phyloP scores from a whole-genome alignment of 2,329 filamentous ascomycete species.

The Dactylellina haptotyla region DNA sequence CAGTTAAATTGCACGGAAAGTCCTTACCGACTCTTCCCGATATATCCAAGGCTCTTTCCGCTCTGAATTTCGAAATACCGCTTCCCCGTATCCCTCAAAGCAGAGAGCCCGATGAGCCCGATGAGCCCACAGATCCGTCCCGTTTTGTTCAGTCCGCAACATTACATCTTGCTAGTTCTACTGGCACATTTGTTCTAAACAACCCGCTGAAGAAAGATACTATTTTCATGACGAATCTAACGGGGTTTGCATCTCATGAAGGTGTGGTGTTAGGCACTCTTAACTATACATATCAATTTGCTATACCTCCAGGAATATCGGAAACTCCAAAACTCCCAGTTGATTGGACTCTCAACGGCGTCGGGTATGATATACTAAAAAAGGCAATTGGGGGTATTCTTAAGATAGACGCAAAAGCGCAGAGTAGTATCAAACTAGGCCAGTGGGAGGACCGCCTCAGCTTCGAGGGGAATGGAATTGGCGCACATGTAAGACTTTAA shows the following conservation, averaged over 20 bases:
- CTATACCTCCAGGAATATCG: constrained; percentile 75
- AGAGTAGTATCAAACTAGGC: constrained; percentile 78
- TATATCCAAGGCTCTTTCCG: constrained; percentile 77
- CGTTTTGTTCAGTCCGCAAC: constrained; percentile 87
- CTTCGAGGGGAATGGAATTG: constrained; percentile 72
- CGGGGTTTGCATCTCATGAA: constrained; percentile 87
- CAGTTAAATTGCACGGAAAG: constrained; percentile 74
- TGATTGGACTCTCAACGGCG: constrained; percentile 76
- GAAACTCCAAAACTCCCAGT: constrained; percentile 82
- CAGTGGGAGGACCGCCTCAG: constrained; percentile 66
- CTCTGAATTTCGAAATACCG: constrained; percentile 75
- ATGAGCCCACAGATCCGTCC: constrained; percentile 4
- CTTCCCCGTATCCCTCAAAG: constrained; percentile 74
- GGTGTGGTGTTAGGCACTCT: constrained; percentile 83
- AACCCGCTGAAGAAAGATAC: constrained; percentile 80
- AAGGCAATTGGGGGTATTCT: constrained; percentile 82
- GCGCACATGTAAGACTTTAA: constrained; percentile 70
- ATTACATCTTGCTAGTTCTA: constrained; percentile 86
- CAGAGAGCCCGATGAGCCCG: constrained; percentile 61
- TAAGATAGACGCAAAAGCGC: constrained; percentile 79
- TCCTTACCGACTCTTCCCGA: constrained; percentile 79
- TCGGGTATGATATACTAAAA: constrained; percentile 83
- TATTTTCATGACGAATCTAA: constrained; percentile 79
- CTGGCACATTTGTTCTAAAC: constrained; percentile 81
- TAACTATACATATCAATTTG: constrained; percentile 76